Evolutionary conservation across 352 stramenopile genomes (phyloP).

Genomic region (Pythium biforme): DNA sequence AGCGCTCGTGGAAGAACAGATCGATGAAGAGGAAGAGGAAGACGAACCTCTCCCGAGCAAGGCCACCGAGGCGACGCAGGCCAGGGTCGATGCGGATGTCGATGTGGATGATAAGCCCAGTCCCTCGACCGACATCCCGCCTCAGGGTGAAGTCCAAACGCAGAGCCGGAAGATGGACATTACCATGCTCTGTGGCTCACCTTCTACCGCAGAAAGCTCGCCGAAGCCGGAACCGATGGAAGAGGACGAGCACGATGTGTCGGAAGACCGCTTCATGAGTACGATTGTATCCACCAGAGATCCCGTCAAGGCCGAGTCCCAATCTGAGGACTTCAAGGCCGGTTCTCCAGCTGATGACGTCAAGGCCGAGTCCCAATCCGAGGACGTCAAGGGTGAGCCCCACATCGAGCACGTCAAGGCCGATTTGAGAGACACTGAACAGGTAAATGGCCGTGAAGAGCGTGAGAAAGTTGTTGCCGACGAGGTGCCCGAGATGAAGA

Average conservation of each 20-base stretch:
- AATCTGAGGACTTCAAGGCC: neutral
- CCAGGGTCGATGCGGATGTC: neutral
- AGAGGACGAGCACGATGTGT: slow-evolving; percentile 30
- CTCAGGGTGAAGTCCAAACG: neutral
- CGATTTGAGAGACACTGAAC: neutral
- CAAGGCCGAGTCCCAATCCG: neutral
- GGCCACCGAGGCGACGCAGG: neutral
- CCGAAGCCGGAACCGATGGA: slow-evolving; percentile 20
- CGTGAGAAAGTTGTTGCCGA: neutral
- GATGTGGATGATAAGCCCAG: neutral
- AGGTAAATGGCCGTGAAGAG: neutral
- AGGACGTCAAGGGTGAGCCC: neutral
- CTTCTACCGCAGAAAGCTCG: slow-evolving; percentile 7
- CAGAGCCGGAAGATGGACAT: slow-evolving; percentile 51
- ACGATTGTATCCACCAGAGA: slow-evolving; percentile 23
- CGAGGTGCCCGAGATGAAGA: slow-evolving; percentile 9
- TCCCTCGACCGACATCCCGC: neutral
- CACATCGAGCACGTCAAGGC: neutral
- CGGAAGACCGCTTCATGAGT: slow-evolving; percentile 28
- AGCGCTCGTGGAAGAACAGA: slow-evolving; percentile 23
- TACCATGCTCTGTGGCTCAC: slow-evolving; percentile 29
- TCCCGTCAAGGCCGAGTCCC: neutral
- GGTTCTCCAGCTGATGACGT: neutral
- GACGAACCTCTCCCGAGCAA: slow-evolving; percentile 18
- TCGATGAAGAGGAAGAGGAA: slow-evolving; percentile 26